A percentile compares a stretch with the other conserved stretches of the same genome.
Conservation (phyloP, 345 rosid species). For the Euclidium syriacum region DNA sequence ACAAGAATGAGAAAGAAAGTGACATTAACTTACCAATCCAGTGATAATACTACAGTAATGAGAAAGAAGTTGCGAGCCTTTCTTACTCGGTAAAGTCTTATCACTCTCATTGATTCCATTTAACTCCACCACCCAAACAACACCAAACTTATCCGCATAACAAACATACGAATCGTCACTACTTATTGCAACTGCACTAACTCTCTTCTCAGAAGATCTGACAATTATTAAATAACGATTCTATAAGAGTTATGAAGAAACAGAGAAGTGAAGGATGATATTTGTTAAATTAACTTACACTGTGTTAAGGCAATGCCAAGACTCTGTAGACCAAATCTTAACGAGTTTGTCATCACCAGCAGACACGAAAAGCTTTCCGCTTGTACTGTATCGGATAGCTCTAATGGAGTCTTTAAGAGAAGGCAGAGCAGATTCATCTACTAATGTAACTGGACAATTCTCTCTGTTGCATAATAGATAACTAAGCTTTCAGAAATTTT, state of each 20-base stretch:
- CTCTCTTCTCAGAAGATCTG: constrained; percentile 92
- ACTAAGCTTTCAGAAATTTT: not conserved
- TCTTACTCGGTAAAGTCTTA: constrained; percentile 37
- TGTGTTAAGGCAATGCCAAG: constrained; percentile 68
- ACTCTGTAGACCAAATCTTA: constrained; percentile 76
- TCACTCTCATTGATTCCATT: constrained; percentile 39
- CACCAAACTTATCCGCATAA: constrained; percentile 95
- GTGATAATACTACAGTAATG: constrained; percentile 98
- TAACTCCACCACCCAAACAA: constrained; percentile 76
- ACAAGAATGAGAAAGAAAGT: not conserved
- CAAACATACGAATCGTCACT: constrained; percentile 59
- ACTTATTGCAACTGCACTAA: constrained; percentile 72
- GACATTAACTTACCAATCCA: constrained; percentile 48
- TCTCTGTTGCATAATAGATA: constrained; percentile 35
- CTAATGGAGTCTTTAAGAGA: constrained; percentile 70
- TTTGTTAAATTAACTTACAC: constrained; percentile 48
- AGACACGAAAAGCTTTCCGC: constrained; percentile 73
- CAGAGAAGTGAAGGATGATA: not conserved
- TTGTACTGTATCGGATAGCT: constrained; percentile 63
- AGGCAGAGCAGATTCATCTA: constrained; percentile 55
- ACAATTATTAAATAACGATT: not conserved
- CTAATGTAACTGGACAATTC: constrained; percentile 42
- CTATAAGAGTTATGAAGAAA: not conserved
- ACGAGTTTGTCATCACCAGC: constrained; percentile 92
- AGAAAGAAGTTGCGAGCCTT: constrained; percentile 67